phyloP scores from a whole-genome alignment of 73 alveolate genomes.

The Tetrahymena thermophila region DNA sequence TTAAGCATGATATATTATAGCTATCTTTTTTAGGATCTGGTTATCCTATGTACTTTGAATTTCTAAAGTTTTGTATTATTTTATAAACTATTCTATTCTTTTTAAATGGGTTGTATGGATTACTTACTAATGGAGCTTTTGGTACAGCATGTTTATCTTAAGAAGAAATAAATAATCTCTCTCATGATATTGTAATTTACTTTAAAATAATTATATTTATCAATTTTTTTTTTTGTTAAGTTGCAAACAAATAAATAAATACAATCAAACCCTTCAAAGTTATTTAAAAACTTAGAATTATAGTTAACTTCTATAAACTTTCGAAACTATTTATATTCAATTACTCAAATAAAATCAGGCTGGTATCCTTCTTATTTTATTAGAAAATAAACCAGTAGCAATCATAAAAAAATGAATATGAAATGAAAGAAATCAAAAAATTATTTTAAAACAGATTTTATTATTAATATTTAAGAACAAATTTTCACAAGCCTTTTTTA shows the following conservation, averaged over 20 bases:
- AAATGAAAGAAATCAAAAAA: background rate
- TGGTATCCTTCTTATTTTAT: too few species aligned
- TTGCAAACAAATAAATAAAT: too few species aligned
- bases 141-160: background rate
- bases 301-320: too few species aligned
- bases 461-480: too few species aligned
- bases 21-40: background rate
- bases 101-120: background rate
- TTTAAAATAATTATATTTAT: too few species aligned
- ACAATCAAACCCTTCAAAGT: too few species aligned
- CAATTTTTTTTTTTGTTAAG: too few species aligned
- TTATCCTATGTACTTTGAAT: background rate
- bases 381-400: background rate
- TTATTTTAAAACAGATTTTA: background rate
- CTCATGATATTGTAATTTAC: background rate
- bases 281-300: background rate
- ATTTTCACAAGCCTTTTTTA: background rate
- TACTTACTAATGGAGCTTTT: background rate
- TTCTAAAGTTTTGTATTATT: background rate
- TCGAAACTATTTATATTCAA: too few species aligned
- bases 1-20: background rate
- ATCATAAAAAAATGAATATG: background rate
- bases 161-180: background rate
- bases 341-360: too few species aligned
- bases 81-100: background rate